Base-by-base conservation (phyloP, 805 yeast genomes). In the Schwanniomyces sp. region DNA sequence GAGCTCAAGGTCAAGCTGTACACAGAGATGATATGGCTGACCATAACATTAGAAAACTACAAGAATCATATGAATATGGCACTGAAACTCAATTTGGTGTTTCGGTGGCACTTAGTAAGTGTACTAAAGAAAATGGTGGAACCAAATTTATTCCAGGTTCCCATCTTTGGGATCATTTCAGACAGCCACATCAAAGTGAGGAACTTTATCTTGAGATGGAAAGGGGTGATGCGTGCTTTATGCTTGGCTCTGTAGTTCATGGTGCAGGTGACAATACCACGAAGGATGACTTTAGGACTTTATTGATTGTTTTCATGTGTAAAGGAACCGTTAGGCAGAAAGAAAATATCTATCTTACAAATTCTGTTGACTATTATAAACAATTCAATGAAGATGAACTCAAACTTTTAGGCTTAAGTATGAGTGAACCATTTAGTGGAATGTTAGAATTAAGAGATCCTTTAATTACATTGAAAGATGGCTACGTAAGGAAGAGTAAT, bases 181-280 rank as follows among this genome's bases (percentile, higher is more conserved):
- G 57, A 46, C 45, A 52, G 7, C 66, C 67, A n/a, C 42, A 46
- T 21, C 56, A 61, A 27, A 59, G 57, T n/a, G 52, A 54, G 34
- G 43, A 57, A 9, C 12, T 27, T 3, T 56, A 62, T 25, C 55
- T 57, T 25, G 68, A 65, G 46, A 45, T 63, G 46, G 63, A 63
- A 10, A 54, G 57, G 38, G 70, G 70, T 21, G 71, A 66, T 47
- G 59, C 51, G 1, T 57, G 58, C 21, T 62, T 65, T 41, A 58
- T 65, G 66, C 51, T 65, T 26, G 68, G 58, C 3, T 59, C 66
- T 5, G 51, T 57, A 16, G 55, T 57, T 47, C 70, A 66, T 52
- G 68, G 62, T 17, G 70, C 63, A 7, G 53, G 63, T 38, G 59
- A 64, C 2, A 66, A 66, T 37, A 26, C 28, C n/a, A 63, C 68